Percentiles rank a stretch among this genome's conserved stretches.
Conservation (phyloP, 2,329 filamentous ascomycete genomes). For the Pseudogymnoascus sp. region DNA sequence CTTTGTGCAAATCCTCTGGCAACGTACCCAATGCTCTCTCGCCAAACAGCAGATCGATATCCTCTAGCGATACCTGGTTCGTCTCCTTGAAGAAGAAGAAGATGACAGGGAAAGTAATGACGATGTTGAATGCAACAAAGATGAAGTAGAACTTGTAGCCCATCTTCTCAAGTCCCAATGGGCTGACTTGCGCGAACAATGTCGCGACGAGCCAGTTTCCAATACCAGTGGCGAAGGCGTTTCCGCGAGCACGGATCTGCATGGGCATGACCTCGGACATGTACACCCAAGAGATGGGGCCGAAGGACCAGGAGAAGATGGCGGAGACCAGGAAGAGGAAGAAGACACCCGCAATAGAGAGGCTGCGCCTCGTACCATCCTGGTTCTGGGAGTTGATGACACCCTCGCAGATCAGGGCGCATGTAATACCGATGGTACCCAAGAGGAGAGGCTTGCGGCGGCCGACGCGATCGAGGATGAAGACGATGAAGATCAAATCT, state of each 20-base stretch:
- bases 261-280: conserved; percentile 60
- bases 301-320: conserved; percentile 52
- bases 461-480: conserved; percentile 46
- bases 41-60: conserved; percentile 50
- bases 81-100: conserved; percentile 47
- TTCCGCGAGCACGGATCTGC: conserved; percentile 53
- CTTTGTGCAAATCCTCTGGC: conserved; percentile 34
- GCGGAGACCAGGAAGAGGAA: conserved; percentile 57
- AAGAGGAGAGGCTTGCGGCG: conserved; percentile 45
- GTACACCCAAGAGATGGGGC: conserved; percentile 55
- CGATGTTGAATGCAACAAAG: conserved; percentile 40
- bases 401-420: conserved; percentile 53
- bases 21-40: conserved; percentile 39
- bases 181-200: conserved; percentile 50
- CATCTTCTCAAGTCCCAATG: conserved; percentile 40
- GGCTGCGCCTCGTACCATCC: conserved; percentile 32
- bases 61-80: conserved; percentile 43
- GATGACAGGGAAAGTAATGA: conserved; percentile 36
- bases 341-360: conserved; percentile 54
- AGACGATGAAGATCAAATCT: conserved; percentile 52
- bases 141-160: conserved; percentile 50
- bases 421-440: conserved; percentile 44
- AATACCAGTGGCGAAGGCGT: conserved; percentile 48
- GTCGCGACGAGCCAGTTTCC: conserved; percentile 53
- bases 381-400: conserved; percentile 45